These are phyloP conservation scores for Phytophthora colocasiae DNA, from an alignment of 352 stramenopile genomes.

Conservation along the genomic window DNA sequence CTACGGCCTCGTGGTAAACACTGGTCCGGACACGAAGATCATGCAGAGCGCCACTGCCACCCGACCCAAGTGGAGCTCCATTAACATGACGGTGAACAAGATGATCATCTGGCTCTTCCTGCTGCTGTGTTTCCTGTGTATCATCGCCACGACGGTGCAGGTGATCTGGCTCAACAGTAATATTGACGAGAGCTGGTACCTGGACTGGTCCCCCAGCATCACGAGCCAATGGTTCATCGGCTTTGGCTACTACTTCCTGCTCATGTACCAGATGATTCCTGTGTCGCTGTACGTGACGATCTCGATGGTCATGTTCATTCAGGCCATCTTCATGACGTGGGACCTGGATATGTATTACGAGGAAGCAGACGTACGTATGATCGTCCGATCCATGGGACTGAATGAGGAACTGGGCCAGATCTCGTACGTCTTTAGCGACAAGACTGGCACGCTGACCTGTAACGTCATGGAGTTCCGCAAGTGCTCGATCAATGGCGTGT, in stretches of 20 bases:
- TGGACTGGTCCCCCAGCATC: constrained; percentile 53
- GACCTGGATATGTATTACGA: constrained; percentile 93
- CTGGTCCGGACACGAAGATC: constrained; percentile 84
- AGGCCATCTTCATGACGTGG: constrained; percentile 94
- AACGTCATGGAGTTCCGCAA: constrained; percentile 97
- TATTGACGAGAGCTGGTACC: constrained; percentile 57
- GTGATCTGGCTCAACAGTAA: constrained; percentile 69
- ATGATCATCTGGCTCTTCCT: constrained; percentile 84
- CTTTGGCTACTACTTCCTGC: constrained; percentile 94
- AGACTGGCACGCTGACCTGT: constrained; percentile 94
- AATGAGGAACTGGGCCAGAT: constrained; percentile 94
- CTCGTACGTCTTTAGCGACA: constrained; percentile 93
- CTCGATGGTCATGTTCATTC: constrained; percentile 95
- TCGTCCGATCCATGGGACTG: constrained; percentile 83
- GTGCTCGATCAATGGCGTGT: constrained; percentile 93
- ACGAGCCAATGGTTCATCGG: constrained; percentile 77
- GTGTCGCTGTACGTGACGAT: constrained; percentile 98
- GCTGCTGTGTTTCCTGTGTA: constrained; percentile 68
- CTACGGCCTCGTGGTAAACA: constrained; percentile 91
- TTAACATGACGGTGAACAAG: constrained; percentile 82
- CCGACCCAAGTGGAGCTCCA: constrained; percentile 81
- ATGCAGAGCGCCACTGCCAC: constrained; percentile 77
- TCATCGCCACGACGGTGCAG: constrained; percentile 60
- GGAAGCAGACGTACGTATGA: constrained; percentile 89
- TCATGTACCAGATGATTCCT: no score